Base-by-base conservation (phyloP, 441 rosid species). In the Flueggea neowawraea region DNA sequence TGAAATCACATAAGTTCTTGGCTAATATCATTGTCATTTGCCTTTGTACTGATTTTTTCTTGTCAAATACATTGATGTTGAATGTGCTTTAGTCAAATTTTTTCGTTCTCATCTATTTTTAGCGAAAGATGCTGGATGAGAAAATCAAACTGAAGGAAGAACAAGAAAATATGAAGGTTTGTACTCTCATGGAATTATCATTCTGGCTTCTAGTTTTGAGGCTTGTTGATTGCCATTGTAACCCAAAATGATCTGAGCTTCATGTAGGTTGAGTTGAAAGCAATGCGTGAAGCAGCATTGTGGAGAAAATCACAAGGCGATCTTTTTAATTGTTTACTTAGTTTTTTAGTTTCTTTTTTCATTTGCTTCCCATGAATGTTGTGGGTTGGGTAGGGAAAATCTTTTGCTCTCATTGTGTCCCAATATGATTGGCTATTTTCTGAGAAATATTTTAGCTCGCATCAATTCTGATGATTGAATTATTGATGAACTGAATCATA, bases 231-330 rank as follows among this genome's bases (percentile, higher is more conserved):
- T 14, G 32, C 28, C 28, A 17, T 53, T 31, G 48, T 41, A 31
- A 53, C 16, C 45, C 41, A 44, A 8, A 50, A 5, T 60, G 13
- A 55, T 58, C 65, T 69, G 52, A 55, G 33, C 31, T 64, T 58
- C 6, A 57, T 63, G 17, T 71, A 93, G 98, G 91, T 52, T 55
- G 98, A 94, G 69, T 72, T 85, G 70, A 83, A 82, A 58, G 87
- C 90, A 62, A 94, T 94, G 97, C 87, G 83, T 57, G 99, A 90
- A 75, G 96, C 95, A 75, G 96, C 97, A 57, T 85, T 84, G 62
- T 94, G 97, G 99, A 83, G 99, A 80, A 90, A 82, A 76, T 80
- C 76, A 70, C 98, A 91, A 84, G 96, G 95, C 89, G 76, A 32
- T 64, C 13, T 53, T 11, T 17, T 49, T 39, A 10, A 43, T 14